Evolutionary conservation across 2,329 filamentous ascomycete genomes (phyloP).

Genomic region (Talaromyces sp.): DNA sequence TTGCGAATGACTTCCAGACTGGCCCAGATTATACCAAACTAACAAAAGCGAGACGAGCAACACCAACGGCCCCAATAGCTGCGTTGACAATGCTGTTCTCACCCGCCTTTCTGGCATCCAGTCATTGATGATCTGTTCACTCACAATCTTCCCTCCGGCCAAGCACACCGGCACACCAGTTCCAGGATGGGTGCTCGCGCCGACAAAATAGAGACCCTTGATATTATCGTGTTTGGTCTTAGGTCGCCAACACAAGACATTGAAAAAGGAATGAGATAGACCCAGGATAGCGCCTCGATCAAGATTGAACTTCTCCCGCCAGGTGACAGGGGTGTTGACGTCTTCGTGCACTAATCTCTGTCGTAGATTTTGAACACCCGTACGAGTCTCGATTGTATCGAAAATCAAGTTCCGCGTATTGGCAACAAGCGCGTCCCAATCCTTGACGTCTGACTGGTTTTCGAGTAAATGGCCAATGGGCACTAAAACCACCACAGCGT

Average conservation of each 20-base stretch:
- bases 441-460: neutral
- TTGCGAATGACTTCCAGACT: neutral
- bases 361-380: neutral
- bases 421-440: neutral
- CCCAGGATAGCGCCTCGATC: conserved; percentile 72
- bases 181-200: neutral
- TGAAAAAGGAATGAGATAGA: conserved; percentile 67
- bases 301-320: conserved; percentile 68
- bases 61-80: neutral
- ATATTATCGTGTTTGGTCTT: conserved; percentile 21
- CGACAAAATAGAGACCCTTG: neutral
- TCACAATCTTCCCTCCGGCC: neutral
- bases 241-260: conserved; percentile 32
- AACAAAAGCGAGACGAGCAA: neutral
- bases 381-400: neutral
- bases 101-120: neutral
- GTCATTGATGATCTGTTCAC: neutral
- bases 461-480: neutral
- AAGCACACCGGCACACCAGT: neutral
- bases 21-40: neutral
- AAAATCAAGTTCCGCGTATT: neutral
- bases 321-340: conserved; percentile 33
- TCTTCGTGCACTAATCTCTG: neutral
- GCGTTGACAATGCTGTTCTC: neutral
- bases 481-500: conserved; percentile 31